These are phyloP conservation scores for Fraxinus sp. DNA, from an alignment of 305 asterid species.

Conservation along the genomic window DNA sequence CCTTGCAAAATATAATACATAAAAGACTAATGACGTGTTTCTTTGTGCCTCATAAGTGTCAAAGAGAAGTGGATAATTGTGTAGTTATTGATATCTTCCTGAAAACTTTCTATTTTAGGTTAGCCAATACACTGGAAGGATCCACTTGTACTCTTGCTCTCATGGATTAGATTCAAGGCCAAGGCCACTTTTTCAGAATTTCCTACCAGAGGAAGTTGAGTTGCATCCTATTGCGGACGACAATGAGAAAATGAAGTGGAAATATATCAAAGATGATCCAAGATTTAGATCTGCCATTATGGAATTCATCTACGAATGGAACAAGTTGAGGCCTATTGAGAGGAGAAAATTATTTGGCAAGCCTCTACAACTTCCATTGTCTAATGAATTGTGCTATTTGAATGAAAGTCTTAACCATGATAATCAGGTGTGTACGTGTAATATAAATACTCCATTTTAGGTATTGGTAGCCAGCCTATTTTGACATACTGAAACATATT, in stretches of 20 bases:
- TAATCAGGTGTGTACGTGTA: constrained; percentile 53
- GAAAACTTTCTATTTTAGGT: constrained; percentile 47
- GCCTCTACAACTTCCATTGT: constrained; percentile 84
- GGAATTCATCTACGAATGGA: constrained; percentile 69
- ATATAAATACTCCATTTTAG: background rate
- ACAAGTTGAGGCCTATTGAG: constrained; percentile 75
- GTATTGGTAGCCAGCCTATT: background rate
- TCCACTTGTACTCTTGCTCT: constrained; percentile 79
- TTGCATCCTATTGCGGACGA: constrained; percentile 31
- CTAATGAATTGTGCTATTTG: constrained; percentile 72
- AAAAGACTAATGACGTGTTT: background rate
- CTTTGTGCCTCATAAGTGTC: background rate
- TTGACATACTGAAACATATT: background rate
- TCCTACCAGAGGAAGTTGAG: constrained; percentile 77
- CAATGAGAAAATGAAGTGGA: constrained; percentile 35
- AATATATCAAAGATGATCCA: constrained; percentile 47
- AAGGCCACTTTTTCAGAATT: constrained; percentile 72
- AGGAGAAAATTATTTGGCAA: constrained; percentile 65
- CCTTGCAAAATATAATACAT: background rate
- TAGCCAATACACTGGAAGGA: constrained; percentile 86
- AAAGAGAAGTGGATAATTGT: background rate
- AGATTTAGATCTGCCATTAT: constrained; percentile 46
- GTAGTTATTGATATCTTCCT: constrained; percentile 15
- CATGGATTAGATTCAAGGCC: constrained; percentile 77
- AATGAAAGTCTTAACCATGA: constrained; percentile 76